Conservation (phyloP, 257 asterid species). For the Ehretia macrophylla region DNA sequence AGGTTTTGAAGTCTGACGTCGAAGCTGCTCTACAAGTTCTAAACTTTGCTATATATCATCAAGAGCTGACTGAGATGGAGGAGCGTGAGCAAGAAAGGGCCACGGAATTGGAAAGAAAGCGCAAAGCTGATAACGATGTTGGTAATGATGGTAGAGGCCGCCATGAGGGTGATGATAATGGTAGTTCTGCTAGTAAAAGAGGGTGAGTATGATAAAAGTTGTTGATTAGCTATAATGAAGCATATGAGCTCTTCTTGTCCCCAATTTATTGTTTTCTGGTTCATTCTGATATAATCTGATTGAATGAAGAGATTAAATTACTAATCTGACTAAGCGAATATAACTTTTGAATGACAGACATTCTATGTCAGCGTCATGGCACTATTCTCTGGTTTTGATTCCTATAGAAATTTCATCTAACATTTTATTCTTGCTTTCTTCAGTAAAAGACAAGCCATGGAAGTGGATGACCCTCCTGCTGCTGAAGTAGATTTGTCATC, state of each 20-base stretch:
- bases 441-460: neutral
- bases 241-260: neutral
- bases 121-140: conserved; percentile 39
- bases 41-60: conserved; percentile 95
- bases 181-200: conserved; percentile 37
- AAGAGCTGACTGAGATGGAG: conserved; percentile 97
- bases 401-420: no score
- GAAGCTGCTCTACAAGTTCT: conserved; percentile 93
- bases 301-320: neutral
- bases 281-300: neutral
- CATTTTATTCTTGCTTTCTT: no score
- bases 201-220: conserved; percentile 28
- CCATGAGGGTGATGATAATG: conserved; percentile 20
- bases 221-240: conserved; percentile 1
- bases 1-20: conserved; percentile 80
- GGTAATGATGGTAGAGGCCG: conserved; percentile 32
- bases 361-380: no score
- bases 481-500: conserved; percentile 35
- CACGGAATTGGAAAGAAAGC: conserved; percentile 52
- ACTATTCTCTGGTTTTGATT: no score
- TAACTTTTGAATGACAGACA: no score
- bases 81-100: conserved; percentile 71
- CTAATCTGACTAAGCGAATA: neutral
- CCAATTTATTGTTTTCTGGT: neutral
- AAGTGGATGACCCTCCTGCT: conserved; percentile 24